phyloP scores from a whole-genome alignment of 2,329 filamentous ascomycete species.

The Aspergillus fischeri region DNA sequence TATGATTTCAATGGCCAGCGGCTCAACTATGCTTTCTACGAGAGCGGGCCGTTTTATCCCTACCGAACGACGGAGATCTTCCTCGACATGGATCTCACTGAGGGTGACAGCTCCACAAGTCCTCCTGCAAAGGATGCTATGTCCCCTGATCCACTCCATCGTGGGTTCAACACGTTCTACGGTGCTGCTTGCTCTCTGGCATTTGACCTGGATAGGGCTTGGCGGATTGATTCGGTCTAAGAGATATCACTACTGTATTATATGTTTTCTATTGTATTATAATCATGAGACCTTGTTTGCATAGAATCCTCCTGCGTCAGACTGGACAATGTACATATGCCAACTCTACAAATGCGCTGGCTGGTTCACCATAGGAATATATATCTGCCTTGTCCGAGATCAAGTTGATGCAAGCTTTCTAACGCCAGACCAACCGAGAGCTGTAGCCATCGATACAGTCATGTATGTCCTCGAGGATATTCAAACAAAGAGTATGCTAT shows the following conservation, averaged over 20 bases:
- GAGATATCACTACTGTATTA: neutral
- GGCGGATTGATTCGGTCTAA: conserved; percentile 4
- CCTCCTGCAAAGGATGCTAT: neutral
- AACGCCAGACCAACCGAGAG: neutral
- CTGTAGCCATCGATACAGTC: neutral
- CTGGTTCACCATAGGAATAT: neutral
- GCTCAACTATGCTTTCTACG: conserved; percentile 29
- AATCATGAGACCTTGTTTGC: conserved; percentile 4
- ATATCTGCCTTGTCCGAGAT: neutral
- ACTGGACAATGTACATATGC: conserved; percentile 4
- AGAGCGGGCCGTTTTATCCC: conserved; percentile 31
- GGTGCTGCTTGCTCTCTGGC: conserved; percentile 35
- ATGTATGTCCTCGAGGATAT: neutral
- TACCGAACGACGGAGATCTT: conserved; percentile 27
- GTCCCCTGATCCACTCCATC: conserved; percentile 13
- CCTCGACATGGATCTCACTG: conserved; percentile 25
- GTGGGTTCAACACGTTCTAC: conserved; percentile 35
- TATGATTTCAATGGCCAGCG: conserved; percentile 31
- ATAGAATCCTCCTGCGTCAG: neutral
- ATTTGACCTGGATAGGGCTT: conserved; percentile 29
- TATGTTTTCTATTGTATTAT: conserved; percentile 4
- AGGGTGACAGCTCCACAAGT: neutral
- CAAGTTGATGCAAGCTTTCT: neutral
- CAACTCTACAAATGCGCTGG: neutral
- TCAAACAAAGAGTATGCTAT: neutral